phyloP scores from a whole-genome alignment of 169 alveolate genomes.

The Theileria annulata region DNA sequence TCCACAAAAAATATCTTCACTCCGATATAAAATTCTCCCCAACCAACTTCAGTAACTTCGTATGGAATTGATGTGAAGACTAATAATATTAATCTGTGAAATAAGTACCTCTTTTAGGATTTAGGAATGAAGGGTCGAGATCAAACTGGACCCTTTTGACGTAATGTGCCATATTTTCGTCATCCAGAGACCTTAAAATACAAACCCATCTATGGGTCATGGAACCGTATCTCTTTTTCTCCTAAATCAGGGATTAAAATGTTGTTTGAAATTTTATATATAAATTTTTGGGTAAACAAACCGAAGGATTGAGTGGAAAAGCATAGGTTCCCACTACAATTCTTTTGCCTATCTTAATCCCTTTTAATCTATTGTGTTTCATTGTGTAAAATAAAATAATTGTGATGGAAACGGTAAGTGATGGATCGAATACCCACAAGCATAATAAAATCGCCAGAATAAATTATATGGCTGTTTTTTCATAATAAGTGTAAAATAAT shows the following conservation, averaged over 20 bases:
- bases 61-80: conserved; percentile 77
- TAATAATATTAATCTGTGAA: neutral
- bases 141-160: conserved; percentile 87
- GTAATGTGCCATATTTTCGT: conserved; percentile 87
- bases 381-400: conserved; percentile 1
- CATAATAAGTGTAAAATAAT: too few species aligned
- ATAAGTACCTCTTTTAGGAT: conserved; percentile 79
- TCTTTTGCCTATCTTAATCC: conserved; percentile 60
- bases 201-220: conserved; percentile 92
- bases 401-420: neutral
- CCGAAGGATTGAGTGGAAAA: conserved; percentile 62
- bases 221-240: conserved; percentile 86
- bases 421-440: neutral
- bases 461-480: neutral
- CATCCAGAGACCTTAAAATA: conserved; percentile 86
- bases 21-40: conserved; percentile 79
- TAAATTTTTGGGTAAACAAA: conserved; percentile 13
- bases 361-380: conserved; percentile 38
- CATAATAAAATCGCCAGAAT: too few species aligned
- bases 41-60: conserved; percentile 80
- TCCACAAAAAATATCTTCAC: conserved; percentile 75
- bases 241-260: conserved; percentile 57
- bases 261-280: neutral
- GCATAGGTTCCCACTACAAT: conserved; percentile 70
- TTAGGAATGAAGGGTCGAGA: conserved; percentile 89